phyloP scores from a whole-genome alignment of 768 basidiomycete species.

The Podaxis pistillaris region DNA sequence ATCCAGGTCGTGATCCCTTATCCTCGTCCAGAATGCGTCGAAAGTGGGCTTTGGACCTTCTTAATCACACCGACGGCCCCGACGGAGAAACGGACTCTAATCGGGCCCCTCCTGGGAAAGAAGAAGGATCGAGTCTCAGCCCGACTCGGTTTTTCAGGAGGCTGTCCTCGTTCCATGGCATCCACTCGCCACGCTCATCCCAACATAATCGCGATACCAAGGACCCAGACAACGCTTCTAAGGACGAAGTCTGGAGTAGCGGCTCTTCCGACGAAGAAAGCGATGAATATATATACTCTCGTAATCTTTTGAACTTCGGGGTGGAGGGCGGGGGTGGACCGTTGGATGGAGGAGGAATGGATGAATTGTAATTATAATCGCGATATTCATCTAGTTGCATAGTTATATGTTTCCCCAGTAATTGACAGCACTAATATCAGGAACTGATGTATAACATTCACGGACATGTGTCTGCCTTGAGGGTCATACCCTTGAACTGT shows the following conservation, averaged over 20 bases:
- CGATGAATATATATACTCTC: not conserved
- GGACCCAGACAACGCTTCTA: not conserved
- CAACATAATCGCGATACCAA: slow-evolving; percentile 9
- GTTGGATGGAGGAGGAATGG: not conserved
- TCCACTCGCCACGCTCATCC: not conserved
- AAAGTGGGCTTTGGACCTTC: slow-evolving; percentile 46
- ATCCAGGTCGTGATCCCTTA: slow-evolving; percentile 33
- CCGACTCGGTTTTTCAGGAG: slow-evolving; percentile 1
- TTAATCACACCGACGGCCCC: slow-evolving; percentile 21
- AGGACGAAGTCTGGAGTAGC: slow-evolving; percentile 9
- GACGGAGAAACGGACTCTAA: not conserved
- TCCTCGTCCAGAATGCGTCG: slow-evolving; percentile 42
- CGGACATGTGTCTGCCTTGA: no score
- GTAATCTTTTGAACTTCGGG: not conserved
- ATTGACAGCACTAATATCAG: no score
- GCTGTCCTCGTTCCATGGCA: not conserved
- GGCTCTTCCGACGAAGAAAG: slow-evolving; percentile 8
- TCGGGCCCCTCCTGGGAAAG: not conserved
- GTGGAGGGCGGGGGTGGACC: not conserved
- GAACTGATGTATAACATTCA: no score
- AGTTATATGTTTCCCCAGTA: not conserved
- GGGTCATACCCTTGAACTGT: no score
- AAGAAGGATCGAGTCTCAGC: not conserved
- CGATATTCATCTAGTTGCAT: not conserved
- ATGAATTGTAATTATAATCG: not conserved